Base-by-base conservation (phyloP, 305 asterid genomes). In the Lippia alba region DNA sequence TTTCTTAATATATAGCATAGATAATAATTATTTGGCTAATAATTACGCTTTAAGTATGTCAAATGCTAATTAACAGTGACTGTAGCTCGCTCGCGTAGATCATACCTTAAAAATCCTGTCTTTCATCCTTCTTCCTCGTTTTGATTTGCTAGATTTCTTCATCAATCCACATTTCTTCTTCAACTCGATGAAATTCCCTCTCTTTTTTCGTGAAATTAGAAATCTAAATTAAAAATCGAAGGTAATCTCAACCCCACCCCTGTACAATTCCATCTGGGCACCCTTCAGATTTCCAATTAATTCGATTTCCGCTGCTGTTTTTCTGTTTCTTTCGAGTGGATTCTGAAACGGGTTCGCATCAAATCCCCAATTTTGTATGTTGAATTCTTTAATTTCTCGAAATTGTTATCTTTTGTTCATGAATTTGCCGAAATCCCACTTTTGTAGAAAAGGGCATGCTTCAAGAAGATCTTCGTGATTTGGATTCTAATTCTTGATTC, bases 331-430 rank as follows among this genome's bases (percentile, higher is more conserved):
- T 65, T 20, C 41, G 44, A 59, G 64, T 66, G 61, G 75, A 67
- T 72, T 76, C 71, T 32, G 69, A 64, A 36, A 48, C 78, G 85
- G 86, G 85, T 46, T 73, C 74, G 81, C 76, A 63, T 79, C 71
- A 73, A 72, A 18, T 72, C 67, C 65, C 61, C 56, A 51, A 19
- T 34, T 34, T 67, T 79, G 33, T 61, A 16, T 53, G 66, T 68
- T 39, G 17, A 77, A 15, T 12, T 39, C 36, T 30, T 61, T n/a
- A 16, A 70, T 61, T 61, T 62, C 56, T 65, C 41, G 55, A 17
- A 30, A 58, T 18, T 15, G 18, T n/a, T n/a, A 16, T 9, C 2
- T 24, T 5, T 54, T 15, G 67, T 41, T 24, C 50, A 34, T 49
- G 12, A 44, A 6, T 44, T 44, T 36, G 41, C 41, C 9, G 41